A percentile compares a stretch with the other conserved stretches of the same genome.
Evolutionary conservation across 305 asterid species (phyloP).

Genomic region (Euphrasia arctica): DNA sequence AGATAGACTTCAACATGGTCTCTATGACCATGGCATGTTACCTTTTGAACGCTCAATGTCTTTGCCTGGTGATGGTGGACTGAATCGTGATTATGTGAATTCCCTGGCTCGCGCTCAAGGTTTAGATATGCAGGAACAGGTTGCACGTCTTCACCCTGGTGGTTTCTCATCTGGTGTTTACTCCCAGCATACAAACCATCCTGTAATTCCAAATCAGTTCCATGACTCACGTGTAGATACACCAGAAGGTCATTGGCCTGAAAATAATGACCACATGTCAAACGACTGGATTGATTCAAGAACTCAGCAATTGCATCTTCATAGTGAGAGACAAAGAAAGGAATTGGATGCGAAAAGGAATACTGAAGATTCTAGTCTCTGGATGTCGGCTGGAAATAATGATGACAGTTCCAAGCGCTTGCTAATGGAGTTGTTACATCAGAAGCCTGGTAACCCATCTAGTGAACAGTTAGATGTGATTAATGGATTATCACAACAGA

Average conservation of each 20-base stretch:
- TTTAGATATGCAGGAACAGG: constrained; percentile 72
- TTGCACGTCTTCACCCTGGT: constrained; percentile 57
- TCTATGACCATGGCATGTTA: constrained; percentile 56
- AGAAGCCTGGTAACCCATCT: constrained; percentile 59
- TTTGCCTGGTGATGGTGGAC: constrained; percentile 58
- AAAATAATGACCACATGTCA: constrained; percentile 55
- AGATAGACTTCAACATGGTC: constrained; percentile 75
- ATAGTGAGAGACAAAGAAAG: constrained; percentile 66
- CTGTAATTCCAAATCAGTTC: constrained; percentile 46
- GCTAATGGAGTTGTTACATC: constrained; percentile 91
- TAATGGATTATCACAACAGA: constrained; percentile 50
- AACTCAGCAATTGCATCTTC: constrained; percentile 65
- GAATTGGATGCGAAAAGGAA: constrained; percentile 58
- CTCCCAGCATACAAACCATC: constrained; percentile 57
- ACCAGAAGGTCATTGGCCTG: constrained; percentile 65
- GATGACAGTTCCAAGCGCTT: constrained; percentile 94
- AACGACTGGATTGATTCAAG: constrained; percentile 77
- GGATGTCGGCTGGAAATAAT: constrained; percentile 91
- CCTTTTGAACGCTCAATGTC: constrained; percentile 74
- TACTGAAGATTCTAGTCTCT: constrained; percentile 72
- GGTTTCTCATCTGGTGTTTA: constrained; percentile 55
- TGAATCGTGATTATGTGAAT: constrained; percentile 57
- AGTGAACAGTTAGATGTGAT: constrained; percentile 48
- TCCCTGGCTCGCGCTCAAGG: constrained; percentile 67
- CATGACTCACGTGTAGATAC: constrained; percentile 52